Percentiles rank a stretch among this genome's conserved stretches.
phyloP scores from a whole-genome alignment of 192 early-diverging fungal genomes.

The Fimicolochytrium jonesii region DNA sequence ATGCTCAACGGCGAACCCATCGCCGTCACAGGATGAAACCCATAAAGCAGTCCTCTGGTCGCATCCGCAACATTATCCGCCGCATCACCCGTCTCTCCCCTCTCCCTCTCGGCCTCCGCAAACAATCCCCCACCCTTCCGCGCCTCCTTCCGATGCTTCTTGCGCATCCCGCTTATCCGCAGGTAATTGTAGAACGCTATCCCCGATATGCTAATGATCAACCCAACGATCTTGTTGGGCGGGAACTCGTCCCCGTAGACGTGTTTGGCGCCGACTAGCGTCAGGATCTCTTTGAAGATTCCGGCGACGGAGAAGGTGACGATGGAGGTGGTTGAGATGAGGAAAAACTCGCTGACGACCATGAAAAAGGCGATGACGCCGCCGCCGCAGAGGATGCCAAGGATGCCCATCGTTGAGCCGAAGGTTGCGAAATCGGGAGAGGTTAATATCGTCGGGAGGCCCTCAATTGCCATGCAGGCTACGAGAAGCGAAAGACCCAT shows the following conservation, averaged over 20 bases:
- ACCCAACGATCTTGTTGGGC: constrained; percentile 65
- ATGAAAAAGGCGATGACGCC: constrained; percentile 83
- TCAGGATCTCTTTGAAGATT: constrained; percentile 77
- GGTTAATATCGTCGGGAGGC: constrained; percentile 31
- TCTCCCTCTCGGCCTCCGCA: neutral
- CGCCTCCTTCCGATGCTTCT: neutral
- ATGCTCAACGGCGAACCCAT: neutral
- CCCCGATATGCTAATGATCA: constrained; percentile 77
- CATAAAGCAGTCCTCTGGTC: constrained; percentile 6
- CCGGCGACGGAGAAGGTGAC: constrained; percentile 87
- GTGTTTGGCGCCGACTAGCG: constrained; percentile 64
- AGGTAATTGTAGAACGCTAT: constrained; percentile 64
- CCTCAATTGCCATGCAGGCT: constrained; percentile 67
- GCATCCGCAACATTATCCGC: neutral
- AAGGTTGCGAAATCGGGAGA: constrained; percentile 51
- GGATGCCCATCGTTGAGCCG: constrained; percentile 27
- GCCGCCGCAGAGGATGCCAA: constrained; percentile 64
- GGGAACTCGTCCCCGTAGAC: constrained; percentile 85
- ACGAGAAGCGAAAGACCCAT: constrained; percentile 63
- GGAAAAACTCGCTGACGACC: constrained; percentile 79
- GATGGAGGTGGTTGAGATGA: constrained; percentile 79
- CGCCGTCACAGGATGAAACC: constrained; percentile 23
- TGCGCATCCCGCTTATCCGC: constrained; percentile 20
- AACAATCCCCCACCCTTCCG: neutral
- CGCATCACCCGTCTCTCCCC: neutral